A percentile compares a stretch with the other conserved stretches of the same genome.
These are phyloP conservation scores for Pseudogymnoascus sp. DNA, from an alignment of 2,329 filamentous ascomycete genomes.

Conservation along the genomic window DNA sequence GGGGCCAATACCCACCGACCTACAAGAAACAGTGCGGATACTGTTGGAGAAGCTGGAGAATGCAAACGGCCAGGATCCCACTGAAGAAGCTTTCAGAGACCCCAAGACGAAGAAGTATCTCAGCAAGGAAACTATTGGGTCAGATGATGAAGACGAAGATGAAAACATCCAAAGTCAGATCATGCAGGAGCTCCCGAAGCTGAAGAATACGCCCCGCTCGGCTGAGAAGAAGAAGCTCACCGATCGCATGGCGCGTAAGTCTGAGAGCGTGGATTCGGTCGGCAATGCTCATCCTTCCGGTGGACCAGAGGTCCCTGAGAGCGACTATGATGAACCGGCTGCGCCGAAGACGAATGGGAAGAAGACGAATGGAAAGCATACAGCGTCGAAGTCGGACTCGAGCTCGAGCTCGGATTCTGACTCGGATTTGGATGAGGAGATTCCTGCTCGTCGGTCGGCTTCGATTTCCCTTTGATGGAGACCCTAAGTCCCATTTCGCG, in stretches of 20 bases:
- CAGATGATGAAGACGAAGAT: background rate
- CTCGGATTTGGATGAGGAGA: conserved; percentile 3
- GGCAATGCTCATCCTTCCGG: background rate
- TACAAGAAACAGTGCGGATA: conserved; percentile 24
- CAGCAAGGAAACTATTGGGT: background rate
- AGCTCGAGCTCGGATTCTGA: background rate
- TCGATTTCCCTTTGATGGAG: background rate
- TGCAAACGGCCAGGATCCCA: conserved; percentile 11
- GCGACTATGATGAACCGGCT: background rate
- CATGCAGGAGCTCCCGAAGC: conserved; percentile 7
- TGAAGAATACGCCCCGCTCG: background rate
- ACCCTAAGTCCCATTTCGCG: too few relatives aligned
- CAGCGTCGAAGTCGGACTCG: background rate
- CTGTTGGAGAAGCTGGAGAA: conserved; percentile 19
- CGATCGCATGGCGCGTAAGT: conserved; percentile 15
- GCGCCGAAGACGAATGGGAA: background rate
- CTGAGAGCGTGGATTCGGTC: conserved; percentile 11
- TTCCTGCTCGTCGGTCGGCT: background rate
- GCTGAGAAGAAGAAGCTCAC: conserved; percentile 13
- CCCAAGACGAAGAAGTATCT: background rate
- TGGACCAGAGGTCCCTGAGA: background rate
- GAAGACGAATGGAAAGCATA: background rate
- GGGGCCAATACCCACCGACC: conserved; percentile 23
- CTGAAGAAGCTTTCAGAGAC: background rate
- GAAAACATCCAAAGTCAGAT: background rate